Evolutionary conservation across 2,329 filamentous ascomycete genomes (phyloP), one percentile per base, ranked within the genome.

Genomic region (Aspergillus proliferans): DNA sequence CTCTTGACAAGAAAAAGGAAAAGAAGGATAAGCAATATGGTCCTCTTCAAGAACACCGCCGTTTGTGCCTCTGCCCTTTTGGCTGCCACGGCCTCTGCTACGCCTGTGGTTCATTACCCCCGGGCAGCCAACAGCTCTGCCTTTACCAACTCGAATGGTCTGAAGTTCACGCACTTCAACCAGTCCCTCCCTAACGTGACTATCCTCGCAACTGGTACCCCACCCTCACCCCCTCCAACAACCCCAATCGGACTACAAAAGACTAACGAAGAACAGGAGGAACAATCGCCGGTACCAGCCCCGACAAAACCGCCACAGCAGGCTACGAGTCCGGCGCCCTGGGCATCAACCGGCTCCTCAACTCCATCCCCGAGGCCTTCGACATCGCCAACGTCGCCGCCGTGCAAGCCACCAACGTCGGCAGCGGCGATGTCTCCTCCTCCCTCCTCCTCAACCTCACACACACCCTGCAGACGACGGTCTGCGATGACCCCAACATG

Each of bases 161-260:
- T 62, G 24, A 59, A 58, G 24, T 62, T 61, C 36, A 59, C 55
- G 6, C 58, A 62, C 22, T 59, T 62, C 52, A 58, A 61, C 33
- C 36, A 52, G 18, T 55, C 50, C 19, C 54, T 62, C 8, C 60
- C 60, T 6, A 62, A 62, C 43, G 52, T 62, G 19, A 61, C 59
- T 41, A 51, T 62, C 26, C 52, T 62, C 9, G 58, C 59, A 7
- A 61, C 58, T 3, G 58, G 57, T 59, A 41, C 4, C 38, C 40
- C 10, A 41, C 4, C 38, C 40, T 9, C 24, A 4, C 24, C n/a
- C n/a, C 18, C 22, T 9, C 3, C 5, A 15, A 15, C 26, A 28
- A 10, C 2, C 7, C 24, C 10, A 12, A 12, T 12, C 26, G 9
- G 26, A 12, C 1, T 30, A 12, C 10, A 45, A 22, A 30, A 42